These are phyloP conservation scores for Penicillium sp. DNA, from an alignment of 2,329 filamentous ascomycete genomes.

Conservation along the genomic window DNA sequence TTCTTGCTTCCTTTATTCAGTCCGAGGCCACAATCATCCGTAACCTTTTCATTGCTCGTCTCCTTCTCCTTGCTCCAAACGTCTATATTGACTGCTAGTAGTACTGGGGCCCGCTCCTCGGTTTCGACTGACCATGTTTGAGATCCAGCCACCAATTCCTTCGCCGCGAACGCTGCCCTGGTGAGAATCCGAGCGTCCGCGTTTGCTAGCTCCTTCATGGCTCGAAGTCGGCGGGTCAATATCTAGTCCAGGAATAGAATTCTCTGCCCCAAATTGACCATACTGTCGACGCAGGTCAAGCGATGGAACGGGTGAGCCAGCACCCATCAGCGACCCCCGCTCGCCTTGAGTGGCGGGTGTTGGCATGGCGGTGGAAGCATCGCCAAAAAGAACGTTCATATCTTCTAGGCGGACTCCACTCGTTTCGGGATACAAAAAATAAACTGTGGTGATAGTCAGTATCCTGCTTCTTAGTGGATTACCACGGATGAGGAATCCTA, in stretches of 20 bases:
- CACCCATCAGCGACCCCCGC: slow-evolving; percentile 75
- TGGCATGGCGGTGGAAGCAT: slow-evolving; percentile 77
- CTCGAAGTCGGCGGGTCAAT: slow-evolving; percentile 72
- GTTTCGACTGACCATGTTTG: slow-evolving; percentile 60
- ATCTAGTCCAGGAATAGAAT: slow-evolving; percentile 74
- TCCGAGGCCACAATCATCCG: neutral
- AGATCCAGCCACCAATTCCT: slow-evolving; percentile 68
- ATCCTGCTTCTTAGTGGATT: neutral
- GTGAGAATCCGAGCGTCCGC: slow-evolving; percentile 35
- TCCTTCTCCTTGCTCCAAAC: slow-evolving; percentile 48
- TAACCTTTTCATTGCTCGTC: slow-evolving; percentile 13
- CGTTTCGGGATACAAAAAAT: slow-evolving; percentile 96
- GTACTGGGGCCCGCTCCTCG: slow-evolving; percentile 38
- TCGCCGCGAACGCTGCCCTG: slow-evolving; percentile 44
- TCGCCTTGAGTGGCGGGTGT: slow-evolving; percentile 77
- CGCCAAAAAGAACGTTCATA: slow-evolving; percentile 92
- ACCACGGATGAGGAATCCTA: slow-evolving; percentile 54
- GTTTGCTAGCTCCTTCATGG: slow-evolving; percentile 50
- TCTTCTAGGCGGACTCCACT: slow-evolving; percentile 93
- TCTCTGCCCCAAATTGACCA: slow-evolving; percentile 56
- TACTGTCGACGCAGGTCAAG: slow-evolving; percentile 62
- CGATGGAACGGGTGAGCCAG: slow-evolving; percentile 75
- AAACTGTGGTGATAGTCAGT: slow-evolving; percentile 59
- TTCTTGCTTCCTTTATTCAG: neutral
- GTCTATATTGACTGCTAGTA: slow-evolving; percentile 44